Base-by-base conservation (phyloP, 495 filamentous ascomycete species). In the Penicillium tannophilum region DNA sequence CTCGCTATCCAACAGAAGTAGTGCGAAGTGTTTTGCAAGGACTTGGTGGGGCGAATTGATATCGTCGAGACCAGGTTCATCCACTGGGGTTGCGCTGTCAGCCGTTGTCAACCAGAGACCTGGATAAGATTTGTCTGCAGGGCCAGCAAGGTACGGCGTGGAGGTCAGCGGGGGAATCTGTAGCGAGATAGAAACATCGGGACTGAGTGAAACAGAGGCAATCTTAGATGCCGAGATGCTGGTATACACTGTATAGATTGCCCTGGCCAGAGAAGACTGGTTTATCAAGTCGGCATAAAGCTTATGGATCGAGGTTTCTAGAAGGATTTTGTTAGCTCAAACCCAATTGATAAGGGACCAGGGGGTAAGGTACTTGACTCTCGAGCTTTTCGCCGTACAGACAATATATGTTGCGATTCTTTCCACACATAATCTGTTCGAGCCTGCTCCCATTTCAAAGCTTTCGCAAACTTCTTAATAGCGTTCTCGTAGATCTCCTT, bases 381-480 rank as follows among this genome's bases (percentile, higher is more conserved):
- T 52, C 84, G 82, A 1, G 86, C 91, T 64, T 90, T 90, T 56
- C 92, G 86, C 65, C 93, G 92, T 54, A 92, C 76, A 11, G 81
- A 72, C 20, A 90, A 74, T 30, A 98, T 94, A 52, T 84, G 80
- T 67, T 91, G 88, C 2, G 88, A 86, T 68, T 98, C 90, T 61
- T 83, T 88, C 86, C 89, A 93, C 2, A 98, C 91, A 70, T 96
- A 97, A 59, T 88, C 84, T 45, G 84, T 88, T 56, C 87, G 88
- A 58, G 90, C 88, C 72, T 98, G 94, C 69, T 93, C 92, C 76
- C 90, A 91, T 63, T 92, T 93, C 60, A 97, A 82, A 4, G 89
- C 89, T 71, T 93, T 92, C 55, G 90, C 89, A 59, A 96, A 87
- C 69, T 93, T 93, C 73, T 90, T 93, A 62, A 90, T 88, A 23